These are phyloP conservation scores for Astragalus glycyphyllos DNA, from an alignment of 306 rosid species.

Conservation along the genomic window DNA sequence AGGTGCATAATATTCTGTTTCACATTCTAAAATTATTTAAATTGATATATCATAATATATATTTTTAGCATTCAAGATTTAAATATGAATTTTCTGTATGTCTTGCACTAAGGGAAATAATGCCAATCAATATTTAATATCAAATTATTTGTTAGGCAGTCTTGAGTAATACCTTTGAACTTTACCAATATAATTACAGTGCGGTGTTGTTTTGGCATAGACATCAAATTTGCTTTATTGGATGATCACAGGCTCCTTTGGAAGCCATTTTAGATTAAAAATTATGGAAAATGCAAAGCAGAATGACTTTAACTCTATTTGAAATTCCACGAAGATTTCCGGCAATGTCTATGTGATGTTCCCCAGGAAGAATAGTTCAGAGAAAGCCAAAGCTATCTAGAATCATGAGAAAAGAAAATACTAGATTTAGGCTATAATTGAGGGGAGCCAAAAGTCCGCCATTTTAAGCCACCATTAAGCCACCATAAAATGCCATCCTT, in stretches of 20 bases:
- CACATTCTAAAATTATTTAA: slow-evolving; percentile 19
- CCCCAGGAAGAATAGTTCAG: background rate
- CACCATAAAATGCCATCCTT: no score
- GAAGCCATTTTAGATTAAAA: slow-evolving; percentile 15
- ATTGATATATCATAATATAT: slow-evolving; percentile 10
- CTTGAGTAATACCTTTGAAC: slow-evolving; percentile 21
- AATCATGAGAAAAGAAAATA: background rate
- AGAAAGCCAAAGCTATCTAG: background rate
- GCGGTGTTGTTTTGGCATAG: slow-evolving; percentile 27
- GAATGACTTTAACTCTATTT: slow-evolving; percentile 24
- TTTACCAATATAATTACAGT: slow-evolving; percentile 15
- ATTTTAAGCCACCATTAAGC: no score
- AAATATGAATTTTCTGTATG: slow-evolving; percentile 7
- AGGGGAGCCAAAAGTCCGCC: no score
- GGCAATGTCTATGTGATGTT: slow-evolving; percentile 4
- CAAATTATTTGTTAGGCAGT: slow-evolving; percentile 10
- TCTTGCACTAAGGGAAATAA: slow-evolving; percentile 22
- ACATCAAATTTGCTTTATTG: slow-evolving; percentile 25
- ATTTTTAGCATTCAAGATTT: background rate
- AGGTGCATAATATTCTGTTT: slow-evolving; percentile 60
- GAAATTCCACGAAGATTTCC: slow-evolving; percentile 1
- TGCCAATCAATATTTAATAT: slow-evolving; percentile 26
- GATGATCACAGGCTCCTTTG: background rate
- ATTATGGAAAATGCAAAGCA: slow-evolving; percentile 6
- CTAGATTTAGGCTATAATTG: slow-evolving; percentile 10